These are phyloP conservation scores for Globisporangium paddicum DNA, from an alignment of 352 stramenopile species.

Conservation along the genomic window DNA sequence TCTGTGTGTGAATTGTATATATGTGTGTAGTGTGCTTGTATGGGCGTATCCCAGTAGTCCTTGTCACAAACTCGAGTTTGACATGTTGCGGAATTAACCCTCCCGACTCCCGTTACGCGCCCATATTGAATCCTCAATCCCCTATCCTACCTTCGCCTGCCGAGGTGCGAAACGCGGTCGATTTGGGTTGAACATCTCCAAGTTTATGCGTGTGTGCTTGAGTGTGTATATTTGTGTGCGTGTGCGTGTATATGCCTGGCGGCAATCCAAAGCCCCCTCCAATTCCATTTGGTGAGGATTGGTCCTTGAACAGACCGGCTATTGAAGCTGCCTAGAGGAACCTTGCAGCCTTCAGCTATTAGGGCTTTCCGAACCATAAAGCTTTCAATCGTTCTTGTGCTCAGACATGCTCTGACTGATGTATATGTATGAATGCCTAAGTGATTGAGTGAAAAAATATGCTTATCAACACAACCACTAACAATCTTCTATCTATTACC, in stretches of 20 bases:
- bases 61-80: constrained; percentile 73
- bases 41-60: constrained; percentile 87
- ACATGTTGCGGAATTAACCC: constrained; percentile 87
- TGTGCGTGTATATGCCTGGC: constrained; percentile 24
- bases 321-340: constrained; percentile 87
- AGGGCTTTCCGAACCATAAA: constrained; percentile 59
- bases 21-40: constrained; percentile 15
- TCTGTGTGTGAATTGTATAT: constrained; percentile 15
- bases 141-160: constrained; percentile 52
- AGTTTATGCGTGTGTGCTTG: constrained; percentile 4
- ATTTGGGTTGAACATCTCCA: constrained; percentile 65
- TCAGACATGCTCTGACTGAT: constrained; percentile 58
- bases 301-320: constrained; percentile 92
- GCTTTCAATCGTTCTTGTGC: constrained; percentile 87
- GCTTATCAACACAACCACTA: not conserved
- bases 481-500: too few species aligned
- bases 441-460: constrained; percentile 16
- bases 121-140: constrained; percentile 46
- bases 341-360: constrained; percentile 91
- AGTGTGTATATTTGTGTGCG: constrained; percentile 9
- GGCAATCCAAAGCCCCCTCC: constrained; percentile 85
- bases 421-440: constrained; percentile 11
- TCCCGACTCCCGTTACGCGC: constrained; percentile 89
- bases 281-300: constrained; percentile 73
- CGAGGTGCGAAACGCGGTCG: constrained; percentile 50